Base-by-base conservation (phyloP, 2,329 filamentous ascomycete genomes). In the Malbranchea zuffiana region DNA sequence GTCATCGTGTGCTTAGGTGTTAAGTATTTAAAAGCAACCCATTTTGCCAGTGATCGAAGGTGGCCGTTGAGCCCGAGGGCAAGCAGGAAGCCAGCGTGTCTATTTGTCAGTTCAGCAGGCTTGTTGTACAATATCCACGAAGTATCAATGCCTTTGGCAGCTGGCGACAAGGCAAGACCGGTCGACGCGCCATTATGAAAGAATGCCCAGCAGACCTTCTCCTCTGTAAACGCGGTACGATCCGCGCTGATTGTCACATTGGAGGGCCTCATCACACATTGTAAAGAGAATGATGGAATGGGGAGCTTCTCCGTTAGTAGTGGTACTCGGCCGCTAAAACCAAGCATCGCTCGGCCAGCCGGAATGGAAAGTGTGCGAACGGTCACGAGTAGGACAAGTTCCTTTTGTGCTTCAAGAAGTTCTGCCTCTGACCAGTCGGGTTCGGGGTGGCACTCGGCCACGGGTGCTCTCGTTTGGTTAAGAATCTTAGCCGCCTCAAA, bases 101-200 rank as follows among this genome's bases (percentile, higher is more conserved):
- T 75, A 54, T 96, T 95, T 45, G 82, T 95, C 10, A 95, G 70
- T 36, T 98, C 90, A 24, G 77, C 73, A 0, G 90, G 88, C 55
- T 94, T 95, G 65, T 98, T 98, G 69, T 92, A 98, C 21, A 95
- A 72, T 47, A 98, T 95, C 92, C 92, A 98, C 0, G 88, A 96
- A 0, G 87, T 95, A 54, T 98, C 90, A 44, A 98, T 96, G 3
- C 88, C 88, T 52, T 85, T 85, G 3, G 87, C 88, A 39, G 84
- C 74, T 8, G 79, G 80, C 4, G 90, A 94, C 35, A 98, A 93
- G 40, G 86, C 83, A 17, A 98, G 65, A 3, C 90, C 90, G 16
- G 83, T 84, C n/a, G 88, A 82, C 19, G 92, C 88, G 5, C 90
- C 90, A 41, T 92, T 85, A 56, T 98, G 90, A 61, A 98, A 98